Conservation (phyloP, 352 stramenopile genomes). For the Paralagenidium karlingii region DNA sequence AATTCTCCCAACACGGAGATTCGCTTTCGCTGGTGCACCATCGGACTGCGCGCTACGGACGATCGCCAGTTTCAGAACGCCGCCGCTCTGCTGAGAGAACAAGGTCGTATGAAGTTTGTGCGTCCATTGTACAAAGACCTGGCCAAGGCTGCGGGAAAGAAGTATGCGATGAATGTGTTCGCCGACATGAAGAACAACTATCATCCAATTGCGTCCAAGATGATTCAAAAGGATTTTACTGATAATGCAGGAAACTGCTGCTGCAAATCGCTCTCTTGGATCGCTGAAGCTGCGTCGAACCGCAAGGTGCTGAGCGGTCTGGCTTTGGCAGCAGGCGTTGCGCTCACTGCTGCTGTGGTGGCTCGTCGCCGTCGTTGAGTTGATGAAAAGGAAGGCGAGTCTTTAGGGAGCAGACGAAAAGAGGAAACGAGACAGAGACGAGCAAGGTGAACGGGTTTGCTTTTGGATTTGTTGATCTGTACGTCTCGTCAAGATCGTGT, state of each 20-base stretch:
- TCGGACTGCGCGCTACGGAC: constrained; percentile 35
- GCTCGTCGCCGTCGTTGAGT: too few species aligned
- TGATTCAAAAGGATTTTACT: constrained; percentile 27
- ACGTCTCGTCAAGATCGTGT: too few species aligned
- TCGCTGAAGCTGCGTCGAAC: background rate
- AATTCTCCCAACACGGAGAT: constrained; percentile 53
- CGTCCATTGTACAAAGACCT: constrained; percentile 53
- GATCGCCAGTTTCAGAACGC: constrained; percentile 22
- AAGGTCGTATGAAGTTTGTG: constrained; percentile 69
- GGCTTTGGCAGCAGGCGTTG: background rate
- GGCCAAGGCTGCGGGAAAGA: constrained; percentile 1
- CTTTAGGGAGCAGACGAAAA: too few species aligned
- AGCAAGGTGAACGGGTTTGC: too few species aligned
- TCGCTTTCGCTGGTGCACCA: constrained; percentile 56
- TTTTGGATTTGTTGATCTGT: too few species aligned
- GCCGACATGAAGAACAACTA: constrained; percentile 16
- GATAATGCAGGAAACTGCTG: background rate
- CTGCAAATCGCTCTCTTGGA: background rate
- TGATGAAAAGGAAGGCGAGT: too few species aligned
- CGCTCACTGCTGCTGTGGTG: background rate
- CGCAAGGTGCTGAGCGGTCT: background rate
- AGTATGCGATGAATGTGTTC: constrained; percentile 3
- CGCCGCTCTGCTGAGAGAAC: constrained; percentile 38
- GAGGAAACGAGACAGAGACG: too few species aligned
- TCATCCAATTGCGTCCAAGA: constrained; percentile 59